Base-by-base conservation (phyloP, 495 filamentous ascomycete species). In the Lentithecium fluviatile region DNA sequence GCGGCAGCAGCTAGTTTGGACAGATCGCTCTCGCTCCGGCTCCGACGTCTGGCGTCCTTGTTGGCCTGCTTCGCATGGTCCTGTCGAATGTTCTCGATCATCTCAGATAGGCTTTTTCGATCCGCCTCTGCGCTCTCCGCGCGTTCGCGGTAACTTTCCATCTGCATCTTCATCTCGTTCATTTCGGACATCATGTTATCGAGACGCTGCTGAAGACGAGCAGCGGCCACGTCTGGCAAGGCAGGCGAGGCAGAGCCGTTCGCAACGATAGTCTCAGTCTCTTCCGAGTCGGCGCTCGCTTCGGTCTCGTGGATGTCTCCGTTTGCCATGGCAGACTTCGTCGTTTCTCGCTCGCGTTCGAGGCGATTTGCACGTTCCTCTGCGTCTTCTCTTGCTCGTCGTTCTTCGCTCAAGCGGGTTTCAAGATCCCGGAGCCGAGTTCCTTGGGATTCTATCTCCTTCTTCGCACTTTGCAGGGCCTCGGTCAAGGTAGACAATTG, bases 121-220 rank as follows among this genome's bases (percentile, higher is more conserved):
- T 83, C 90, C 19, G 79, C 77, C 69, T 96, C 91, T 2, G 92
- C 91, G 47, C 76, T 83, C 71, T 95, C 86, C 1, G 91, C 90
- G 13, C 89, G 84, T 15, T 81, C 75, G 64, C 86, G 86, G 74
- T 90, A 96, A 0, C 75, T 74, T 48, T 93, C 86, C 67, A 96
- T 85, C 71, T 93, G 84, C 56, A 84, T 78, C 70, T 85, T 89
- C 76, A 96, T 82, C 51, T 88, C 85, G 56, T 85, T 84, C 83
- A 97, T 93, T 69, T 96, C 89, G 25, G 79, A 74, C 64, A 90
- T 79, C 85, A 96, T 88, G 6, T 79, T 75, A 47, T 97, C 91
- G 19, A 97, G 76, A 54, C 85, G 83, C 46, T 81, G 79, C 66
- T 96, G 90, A 29, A 95, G 76, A 1, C 76, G 66, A 24, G 57